Conservation (phyloP, 148 eudicot genomes). For the Rhododendron griersonianum region DNA sequence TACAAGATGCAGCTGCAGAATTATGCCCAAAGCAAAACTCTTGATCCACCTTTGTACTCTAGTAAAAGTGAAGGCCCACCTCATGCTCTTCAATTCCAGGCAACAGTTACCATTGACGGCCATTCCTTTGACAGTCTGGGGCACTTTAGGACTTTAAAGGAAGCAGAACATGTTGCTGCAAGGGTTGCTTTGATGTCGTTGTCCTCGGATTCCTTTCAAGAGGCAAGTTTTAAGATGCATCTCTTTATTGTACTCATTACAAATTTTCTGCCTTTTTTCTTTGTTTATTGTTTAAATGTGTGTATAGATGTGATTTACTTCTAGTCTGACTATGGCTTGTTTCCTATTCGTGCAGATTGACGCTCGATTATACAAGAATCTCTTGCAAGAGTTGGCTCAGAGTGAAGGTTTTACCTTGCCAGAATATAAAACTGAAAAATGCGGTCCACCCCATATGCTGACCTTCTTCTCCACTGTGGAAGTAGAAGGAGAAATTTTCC, state of each 20-base stretch:
- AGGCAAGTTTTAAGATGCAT: constrained; percentile 16
- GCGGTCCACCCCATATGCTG: constrained; percentile 13
- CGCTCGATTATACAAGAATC: constrained; percentile 1
- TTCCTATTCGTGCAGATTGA: constrained; percentile 3
- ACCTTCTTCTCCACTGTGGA: constrained; percentile 26
- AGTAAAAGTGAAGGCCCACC: constrained; percentile 18
- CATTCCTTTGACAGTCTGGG: constrained; percentile 18
- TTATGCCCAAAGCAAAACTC: constrained; percentile 8
- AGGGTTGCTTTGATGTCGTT: constrained; percentile 17
- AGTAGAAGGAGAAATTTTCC: constrained; percentile 29
- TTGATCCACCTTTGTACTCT: constrained; percentile 12
- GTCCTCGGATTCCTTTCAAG: constrained; percentile 12
- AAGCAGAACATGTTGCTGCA: constrained; percentile 24
- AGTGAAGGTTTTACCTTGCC: constrained; percentile 14
- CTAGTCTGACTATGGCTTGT: not conserved
- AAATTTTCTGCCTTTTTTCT: not conserved
- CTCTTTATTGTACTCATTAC: not conserved
- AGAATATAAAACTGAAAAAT: constrained; percentile 6
- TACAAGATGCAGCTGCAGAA: constrained; percentile 18
- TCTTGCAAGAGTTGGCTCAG: constrained; percentile 21
- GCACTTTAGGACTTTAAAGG: constrained; percentile 15
- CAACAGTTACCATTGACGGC: constrained; percentile 12
- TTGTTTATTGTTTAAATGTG: not conserved
- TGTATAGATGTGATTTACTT: not conserved
- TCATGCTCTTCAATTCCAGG: constrained; percentile 19